These are phyloP conservation scores for Zizania latifolia DNA, from an alignment of 176 grass and related monocot species.

Conservation along the genomic window DNA sequence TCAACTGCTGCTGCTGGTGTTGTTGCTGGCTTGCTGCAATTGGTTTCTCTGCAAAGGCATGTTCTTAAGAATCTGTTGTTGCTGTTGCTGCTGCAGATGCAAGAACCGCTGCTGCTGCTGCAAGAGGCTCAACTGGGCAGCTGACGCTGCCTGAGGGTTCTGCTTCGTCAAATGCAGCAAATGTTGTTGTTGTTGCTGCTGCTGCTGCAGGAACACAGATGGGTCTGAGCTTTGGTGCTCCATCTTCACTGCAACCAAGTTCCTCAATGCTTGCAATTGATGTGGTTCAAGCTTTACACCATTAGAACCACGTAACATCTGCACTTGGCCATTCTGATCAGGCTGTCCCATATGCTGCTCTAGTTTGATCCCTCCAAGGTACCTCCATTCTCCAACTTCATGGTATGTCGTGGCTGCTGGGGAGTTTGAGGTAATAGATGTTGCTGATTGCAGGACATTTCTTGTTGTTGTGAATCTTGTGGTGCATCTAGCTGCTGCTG, in stretches of 20 bases:
- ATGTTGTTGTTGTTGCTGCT: conserved; percentile 54
- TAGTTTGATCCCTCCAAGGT: conserved; percentile 55
- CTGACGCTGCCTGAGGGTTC: conserved; percentile 63
- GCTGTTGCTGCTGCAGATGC: conserved; percentile 78
- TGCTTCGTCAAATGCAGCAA: conserved; percentile 68
- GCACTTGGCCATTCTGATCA: conserved; percentile 46
- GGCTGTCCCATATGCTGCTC: conserved; percentile 57
- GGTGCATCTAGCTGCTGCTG: conserved; percentile 38
- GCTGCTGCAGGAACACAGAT: conserved; percentile 43
- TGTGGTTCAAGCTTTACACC: conserved; percentile 56
- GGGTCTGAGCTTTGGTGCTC: conserved; percentile 55
- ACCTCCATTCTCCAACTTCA: conserved; percentile 56
- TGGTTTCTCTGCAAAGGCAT: conserved; percentile 62
- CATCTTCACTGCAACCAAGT: conserved; percentile 70
- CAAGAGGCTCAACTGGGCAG: conserved; percentile 61
- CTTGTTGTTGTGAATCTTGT: conserved; percentile 40
- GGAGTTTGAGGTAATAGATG: conserved; percentile 37
- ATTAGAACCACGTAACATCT: conserved; percentile 31
- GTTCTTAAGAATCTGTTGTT: conserved; percentile 57
- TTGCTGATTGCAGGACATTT: conserved; percentile 54
- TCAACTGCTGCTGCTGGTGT: conserved; percentile 51
- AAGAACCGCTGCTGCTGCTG: conserved; percentile 71
- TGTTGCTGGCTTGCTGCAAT: conserved; percentile 47
- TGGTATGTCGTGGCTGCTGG: conserved; percentile 27
- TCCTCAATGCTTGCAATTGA: conserved; percentile 64